Conservation (phyloP, 495 filamentous ascomycete genomes). For the Viridothelium virens region DNA sequence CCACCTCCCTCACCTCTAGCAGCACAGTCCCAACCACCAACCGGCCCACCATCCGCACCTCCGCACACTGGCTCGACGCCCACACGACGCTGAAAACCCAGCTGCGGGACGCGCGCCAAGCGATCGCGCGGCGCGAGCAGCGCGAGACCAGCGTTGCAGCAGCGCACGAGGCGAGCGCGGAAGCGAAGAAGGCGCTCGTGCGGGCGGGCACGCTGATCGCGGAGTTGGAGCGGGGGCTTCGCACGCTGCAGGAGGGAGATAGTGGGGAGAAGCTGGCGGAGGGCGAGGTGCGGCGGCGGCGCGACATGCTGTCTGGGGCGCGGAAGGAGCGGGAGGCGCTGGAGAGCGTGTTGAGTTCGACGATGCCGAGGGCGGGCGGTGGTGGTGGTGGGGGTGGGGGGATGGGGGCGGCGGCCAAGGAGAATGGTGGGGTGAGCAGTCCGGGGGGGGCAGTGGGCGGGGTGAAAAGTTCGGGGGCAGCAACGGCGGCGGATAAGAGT, state of each 20-base stretch:
- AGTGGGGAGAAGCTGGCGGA: constrained; percentile 54
- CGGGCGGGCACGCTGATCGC: constrained; percentile 60
- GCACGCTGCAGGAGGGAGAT: constrained; percentile 36
- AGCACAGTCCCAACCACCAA: constrained; percentile 35
- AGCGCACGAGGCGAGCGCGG: constrained; percentile 70
- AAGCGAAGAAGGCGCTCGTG: constrained; percentile 74
- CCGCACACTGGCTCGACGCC: constrained; percentile 78
- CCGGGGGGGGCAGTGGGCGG: constrained; percentile 41
- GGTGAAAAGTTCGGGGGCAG: constrained; percentile 24
- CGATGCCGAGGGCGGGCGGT: constrained; percentile 49
- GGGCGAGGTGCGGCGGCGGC: constrained; percentile 76
- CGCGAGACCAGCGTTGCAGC: constrained; percentile 52
- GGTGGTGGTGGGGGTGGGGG: constrained; percentile 69
- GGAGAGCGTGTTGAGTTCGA: constrained; percentile 65
- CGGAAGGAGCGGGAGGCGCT: constrained; percentile 78
- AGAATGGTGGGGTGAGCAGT: constrained; percentile 68
- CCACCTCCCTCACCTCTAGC: constrained; percentile 14
- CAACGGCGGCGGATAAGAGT: constrained; percentile 42
- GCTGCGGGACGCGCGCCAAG: constrained; percentile 72
- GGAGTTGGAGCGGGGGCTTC: constrained; percentile 64
- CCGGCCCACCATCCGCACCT: constrained; percentile 30
- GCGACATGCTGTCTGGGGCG: constrained; percentile 69
- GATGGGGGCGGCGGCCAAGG: constrained; percentile 76
- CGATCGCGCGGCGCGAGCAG: constrained; percentile 67
- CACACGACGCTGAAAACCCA: constrained; percentile 73